These are phyloP conservation scores for Kappamyces sp. DNA, from an alignment of 192 early-diverging fungal species.

Conservation along the genomic window DNA sequence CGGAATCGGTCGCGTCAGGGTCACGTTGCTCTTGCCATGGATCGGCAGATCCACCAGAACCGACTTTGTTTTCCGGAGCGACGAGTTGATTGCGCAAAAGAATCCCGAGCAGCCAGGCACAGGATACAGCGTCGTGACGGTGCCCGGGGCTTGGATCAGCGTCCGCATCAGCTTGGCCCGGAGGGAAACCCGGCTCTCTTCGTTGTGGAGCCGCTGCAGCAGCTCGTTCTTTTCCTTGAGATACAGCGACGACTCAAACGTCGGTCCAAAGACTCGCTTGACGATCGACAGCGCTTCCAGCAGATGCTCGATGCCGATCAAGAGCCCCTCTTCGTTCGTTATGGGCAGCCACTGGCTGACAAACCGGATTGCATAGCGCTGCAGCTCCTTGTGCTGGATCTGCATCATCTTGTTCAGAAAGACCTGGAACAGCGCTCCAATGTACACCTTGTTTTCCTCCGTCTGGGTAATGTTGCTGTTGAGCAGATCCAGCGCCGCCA, in stretches of 20 bases:
- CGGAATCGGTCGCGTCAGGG: conserved; percentile 43
- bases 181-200: conserved; percentile 43
- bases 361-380: conserved; percentile 48
- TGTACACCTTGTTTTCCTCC: conserved; percentile 45
- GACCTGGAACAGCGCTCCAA: conserved; percentile 47
- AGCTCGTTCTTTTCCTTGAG: conserved; percentile 30
- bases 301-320: conserved; percentile 40
- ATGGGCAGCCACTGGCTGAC: conserved; percentile 52
- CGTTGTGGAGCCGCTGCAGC: conserved; percentile 22
- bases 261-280: conserved; percentile 24
- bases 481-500: conserved; percentile 11
- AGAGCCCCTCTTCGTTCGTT: conserved; percentile 41
- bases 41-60: conserved; percentile 48
- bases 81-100: conserved; percentile 41
- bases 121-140: conserved; percentile 35
- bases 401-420: conserved; percentile 45
- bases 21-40: conserved; percentile 49
- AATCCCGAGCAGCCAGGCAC: conserved; percentile 46
- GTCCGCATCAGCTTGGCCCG: conserved; percentile 42
- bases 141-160: conserved; percentile 43
- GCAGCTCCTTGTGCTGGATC: conserved; percentile 28
- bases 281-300: conserved; percentile 34
- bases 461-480: conserved; percentile 24
- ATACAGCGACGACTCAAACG: conserved; percentile 28
- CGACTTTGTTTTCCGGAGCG: conserved; percentile 42